A percentile compares a stretch with the other conserved stretches of the same genome.
Conservation (phyloP, 495 filamentous ascomycete genomes). For the Penicillium tannophilum region DNA sequence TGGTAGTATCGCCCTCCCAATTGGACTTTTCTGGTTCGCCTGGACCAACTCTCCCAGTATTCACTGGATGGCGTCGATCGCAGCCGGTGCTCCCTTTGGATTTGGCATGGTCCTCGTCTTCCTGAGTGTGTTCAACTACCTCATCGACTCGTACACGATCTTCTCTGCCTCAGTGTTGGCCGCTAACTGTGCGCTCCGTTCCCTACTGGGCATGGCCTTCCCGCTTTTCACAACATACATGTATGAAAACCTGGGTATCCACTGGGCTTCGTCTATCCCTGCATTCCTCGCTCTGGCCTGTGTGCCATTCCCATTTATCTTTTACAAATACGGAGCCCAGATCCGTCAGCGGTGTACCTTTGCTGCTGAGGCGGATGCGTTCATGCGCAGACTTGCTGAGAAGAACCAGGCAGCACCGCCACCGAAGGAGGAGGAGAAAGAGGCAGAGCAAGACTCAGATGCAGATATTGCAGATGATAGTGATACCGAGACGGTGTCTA, state of each 20-base stretch:
- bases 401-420: slow-evolving; percentile 21
- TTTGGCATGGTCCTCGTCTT: slow-evolving; percentile 73
- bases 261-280: slow-evolving; percentile 75
- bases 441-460: slow-evolving; percentile 8
- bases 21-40: slow-evolving; percentile 62
- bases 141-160: slow-evolving; percentile 74
- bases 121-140: slow-evolving; percentile 69
- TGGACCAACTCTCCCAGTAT: slow-evolving; percentile 66
- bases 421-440: slow-evolving; percentile 16
- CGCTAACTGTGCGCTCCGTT: slow-evolving; percentile 68
- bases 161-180: slow-evolving; percentile 76
- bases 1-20: slow-evolving; percentile 41
- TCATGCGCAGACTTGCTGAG: slow-evolving; percentile 36
- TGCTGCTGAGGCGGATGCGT: slow-evolving; percentile 51
- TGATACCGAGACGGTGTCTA: slow-evolving; percentile 30
- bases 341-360: slow-evolving; percentile 71
- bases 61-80: slow-evolving; percentile 65
- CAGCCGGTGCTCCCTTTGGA: slow-evolving; percentile 65
- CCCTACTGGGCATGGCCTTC: slow-evolving; percentile 70
- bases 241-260: slow-evolving; percentile 70
- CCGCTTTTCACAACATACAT: slow-evolving; percentile 77
- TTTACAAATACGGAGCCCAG: slow-evolving; percentile 66
- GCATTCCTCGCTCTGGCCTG: slow-evolving; percentile 72
- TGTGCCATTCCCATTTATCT: slow-evolving; percentile 72
- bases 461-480: slow-evolving; percentile 9